Conservation (phyloP, 805 yeast species). For the Kurtzmaniella cleridarum region DNA sequence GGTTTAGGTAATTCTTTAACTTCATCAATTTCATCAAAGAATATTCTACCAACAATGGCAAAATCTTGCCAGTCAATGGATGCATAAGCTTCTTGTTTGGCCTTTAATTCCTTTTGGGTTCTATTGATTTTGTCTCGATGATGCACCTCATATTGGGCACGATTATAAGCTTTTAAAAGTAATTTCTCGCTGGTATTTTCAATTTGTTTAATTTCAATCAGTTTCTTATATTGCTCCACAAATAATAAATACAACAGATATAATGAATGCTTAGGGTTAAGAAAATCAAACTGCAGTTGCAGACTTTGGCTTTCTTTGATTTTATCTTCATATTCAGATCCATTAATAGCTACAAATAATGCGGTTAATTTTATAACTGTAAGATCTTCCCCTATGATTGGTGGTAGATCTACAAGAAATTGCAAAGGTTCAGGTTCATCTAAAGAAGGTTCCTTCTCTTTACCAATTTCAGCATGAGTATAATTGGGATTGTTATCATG, state of each 20-base stretch:
- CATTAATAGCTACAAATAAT: slow-evolving; percentile 57
- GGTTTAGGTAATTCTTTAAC: slow-evolving; percentile 54
- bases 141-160: slow-evolving; percentile 52
- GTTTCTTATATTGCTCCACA: slow-evolving; percentile 48
- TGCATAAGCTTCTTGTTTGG: slow-evolving; percentile 50
- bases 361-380: slow-evolving; percentile 73
- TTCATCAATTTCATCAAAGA: slow-evolving; percentile 56
- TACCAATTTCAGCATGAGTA: background rate
- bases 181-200: slow-evolving; percentile 16
- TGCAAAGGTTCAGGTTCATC: slow-evolving; percentile 15
- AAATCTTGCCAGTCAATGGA: slow-evolving; percentile 88
- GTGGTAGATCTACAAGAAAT: slow-evolving; percentile 24
- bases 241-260: slow-evolving; percentile 45
- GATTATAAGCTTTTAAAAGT: slow-evolving; percentile 40
- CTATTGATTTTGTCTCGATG: slow-evolving; percentile 24
- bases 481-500: slow-evolving; percentile 3
- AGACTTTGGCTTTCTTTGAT: slow-evolving; percentile 16
- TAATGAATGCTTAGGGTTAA: slow-evolving; percentile 55
- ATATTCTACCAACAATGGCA: slow-evolving; percentile 61
- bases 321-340: slow-evolving; percentile 35
- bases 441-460: slow-evolving; percentile 1
- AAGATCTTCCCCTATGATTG: slow-evolving; percentile 56
- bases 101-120: slow-evolving; percentile 31
- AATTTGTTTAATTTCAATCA: slow-evolving; percentile 13
- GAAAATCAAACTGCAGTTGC: slow-evolving; percentile 62